Conservation (phyloP, 2,329 filamentous ascomycete genomes). For the Colletotrichum sp. region DNA sequence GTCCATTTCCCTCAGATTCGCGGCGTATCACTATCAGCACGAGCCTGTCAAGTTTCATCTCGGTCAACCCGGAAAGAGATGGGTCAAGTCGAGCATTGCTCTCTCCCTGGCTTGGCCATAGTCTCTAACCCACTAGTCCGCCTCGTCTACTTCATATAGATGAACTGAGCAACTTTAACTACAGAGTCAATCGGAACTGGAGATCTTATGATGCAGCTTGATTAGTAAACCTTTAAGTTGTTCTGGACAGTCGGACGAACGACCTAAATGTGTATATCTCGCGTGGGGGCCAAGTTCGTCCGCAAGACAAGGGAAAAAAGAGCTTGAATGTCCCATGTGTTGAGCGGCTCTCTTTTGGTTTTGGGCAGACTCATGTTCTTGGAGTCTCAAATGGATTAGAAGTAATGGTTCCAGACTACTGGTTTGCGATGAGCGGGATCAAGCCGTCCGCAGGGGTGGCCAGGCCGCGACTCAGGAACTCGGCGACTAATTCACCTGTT, state of each 20-base stretch:
- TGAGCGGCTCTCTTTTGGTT: not conserved
- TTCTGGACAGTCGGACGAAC: not conserved
- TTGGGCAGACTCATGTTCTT: not conserved
- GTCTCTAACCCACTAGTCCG: not conserved
- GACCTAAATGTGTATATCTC: not conserved
- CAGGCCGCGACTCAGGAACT: not conserved
- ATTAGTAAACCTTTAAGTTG: not conserved
- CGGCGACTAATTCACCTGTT: not conserved
- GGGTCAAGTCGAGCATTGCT: not conserved
- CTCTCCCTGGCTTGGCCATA: not conserved
- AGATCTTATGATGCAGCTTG: not conserved
- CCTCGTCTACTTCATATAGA: not conserved
- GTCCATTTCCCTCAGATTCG: not conserved
- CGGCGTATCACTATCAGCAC: not conserved
- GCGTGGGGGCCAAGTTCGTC: not conserved
- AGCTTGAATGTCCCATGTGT: accelerated
- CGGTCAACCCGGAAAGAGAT: not conserved
- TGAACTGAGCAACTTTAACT: not conserved
- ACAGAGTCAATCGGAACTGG: accelerated
- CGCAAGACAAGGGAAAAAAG: not conserved
- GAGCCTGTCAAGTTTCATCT: not conserved
- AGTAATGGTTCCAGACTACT: too few relatives aligned
- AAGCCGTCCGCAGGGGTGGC: accelerated
- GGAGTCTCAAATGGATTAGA: not conserved
- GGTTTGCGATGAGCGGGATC: not conserved